Evolutionary conservation across 2,329 filamentous ascomycete genomes (phyloP).

Genomic region (Hypocrella siamensis): DNA sequence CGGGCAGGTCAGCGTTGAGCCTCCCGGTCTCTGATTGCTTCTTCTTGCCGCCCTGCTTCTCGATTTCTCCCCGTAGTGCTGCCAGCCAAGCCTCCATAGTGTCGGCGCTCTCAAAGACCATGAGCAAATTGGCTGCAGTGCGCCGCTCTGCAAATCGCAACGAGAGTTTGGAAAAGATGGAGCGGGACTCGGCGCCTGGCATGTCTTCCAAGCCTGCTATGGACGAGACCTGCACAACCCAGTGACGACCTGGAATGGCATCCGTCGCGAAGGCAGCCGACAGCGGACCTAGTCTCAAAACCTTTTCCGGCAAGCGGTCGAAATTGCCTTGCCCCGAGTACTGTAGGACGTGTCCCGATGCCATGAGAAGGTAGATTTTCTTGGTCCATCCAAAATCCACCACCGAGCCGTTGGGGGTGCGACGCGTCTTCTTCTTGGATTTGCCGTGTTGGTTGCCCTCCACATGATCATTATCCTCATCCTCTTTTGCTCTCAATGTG

Average conservation of each 20-base stretch:
- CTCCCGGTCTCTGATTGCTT: conserved; percentile 43
- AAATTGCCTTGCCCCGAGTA: conserved; percentile 56
- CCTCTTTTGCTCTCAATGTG: conserved; percentile 2
- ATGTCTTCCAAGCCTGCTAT: conserved; percentile 42
- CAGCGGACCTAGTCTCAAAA: conserved; percentile 54
- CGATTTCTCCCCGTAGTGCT: conserved; percentile 52
- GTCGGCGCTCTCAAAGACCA: conserved; percentile 57
- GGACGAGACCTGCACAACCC: conserved; percentile 63
- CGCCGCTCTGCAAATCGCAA: conserved; percentile 39
- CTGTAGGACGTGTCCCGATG: conserved; percentile 58
- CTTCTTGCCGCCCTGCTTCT: conserved; percentile 51
- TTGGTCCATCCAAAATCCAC: conserved; percentile 47
- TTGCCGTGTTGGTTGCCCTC: conserved; percentile 17
- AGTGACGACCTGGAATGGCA: conserved; percentile 63
- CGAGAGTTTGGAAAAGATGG: conserved; percentile 49
- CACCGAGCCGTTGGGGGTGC: conserved; percentile 22
- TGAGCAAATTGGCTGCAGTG: conserved; percentile 46
- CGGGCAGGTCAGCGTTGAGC: conserved; percentile 24
- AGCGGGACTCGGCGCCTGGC: conserved; percentile 34
- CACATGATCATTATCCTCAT: conserved; percentile 5
- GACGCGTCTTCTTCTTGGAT: conserved; percentile 30
- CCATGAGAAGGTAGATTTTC: conserved; percentile 59
- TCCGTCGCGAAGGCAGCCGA: conserved; percentile 72
- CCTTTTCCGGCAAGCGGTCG: conserved; percentile 58
- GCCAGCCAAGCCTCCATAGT: conserved; percentile 67